phyloP scores from a whole-genome alignment of 1,284 basidiomycete species.

The Naganishia sp. region DNA sequence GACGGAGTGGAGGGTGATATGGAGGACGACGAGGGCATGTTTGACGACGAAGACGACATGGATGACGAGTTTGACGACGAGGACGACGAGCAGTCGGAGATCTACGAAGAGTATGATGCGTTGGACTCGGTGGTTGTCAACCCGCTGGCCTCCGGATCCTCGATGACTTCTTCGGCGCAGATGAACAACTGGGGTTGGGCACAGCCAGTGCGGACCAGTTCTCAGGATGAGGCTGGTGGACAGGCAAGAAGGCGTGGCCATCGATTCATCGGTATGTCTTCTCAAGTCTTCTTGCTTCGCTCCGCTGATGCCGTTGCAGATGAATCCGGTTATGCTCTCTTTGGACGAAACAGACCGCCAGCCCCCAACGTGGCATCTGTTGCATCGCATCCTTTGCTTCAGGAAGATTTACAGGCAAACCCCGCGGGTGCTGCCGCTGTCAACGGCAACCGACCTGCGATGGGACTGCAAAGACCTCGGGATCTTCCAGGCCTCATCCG shows the following conservation, averaged over 20 bases:
- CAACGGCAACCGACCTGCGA: background rate
- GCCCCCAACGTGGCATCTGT: conserved; percentile 22
- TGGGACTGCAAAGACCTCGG: conserved; percentile 7
- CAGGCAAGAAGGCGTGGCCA: conserved; percentile 23
- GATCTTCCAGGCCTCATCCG: conserved; percentile 32
- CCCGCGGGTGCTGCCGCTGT: background rate
- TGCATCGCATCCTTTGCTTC: conserved; percentile 30
- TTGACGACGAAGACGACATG: conserved; percentile 27
- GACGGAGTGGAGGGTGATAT: conserved; percentile 29
- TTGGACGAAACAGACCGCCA: conserved; percentile 16
- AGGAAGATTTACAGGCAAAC: conserved; percentile 19
- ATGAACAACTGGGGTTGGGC: conserved; percentile 35
- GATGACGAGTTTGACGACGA: conserved; percentile 24
- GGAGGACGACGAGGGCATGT: conserved; percentile 32
- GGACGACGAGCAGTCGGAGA: conserved; percentile 25
- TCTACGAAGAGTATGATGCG: conserved; percentile 28
- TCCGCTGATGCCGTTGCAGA: background rate
- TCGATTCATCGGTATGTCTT: conserved; percentile 25
- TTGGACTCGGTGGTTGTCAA: conserved; percentile 29
- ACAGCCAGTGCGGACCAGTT: conserved; percentile 24
- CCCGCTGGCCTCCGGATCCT: conserved; percentile 13
- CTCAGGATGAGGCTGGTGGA: conserved; percentile 19
- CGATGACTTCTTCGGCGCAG: conserved; percentile 20
- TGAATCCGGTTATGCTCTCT: conserved; percentile 21
- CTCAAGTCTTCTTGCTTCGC: background rate